These are phyloP conservation scores for Salvia splendens DNA, from an alignment of 257 asterid genomes.

Conservation along the genomic window DNA sequence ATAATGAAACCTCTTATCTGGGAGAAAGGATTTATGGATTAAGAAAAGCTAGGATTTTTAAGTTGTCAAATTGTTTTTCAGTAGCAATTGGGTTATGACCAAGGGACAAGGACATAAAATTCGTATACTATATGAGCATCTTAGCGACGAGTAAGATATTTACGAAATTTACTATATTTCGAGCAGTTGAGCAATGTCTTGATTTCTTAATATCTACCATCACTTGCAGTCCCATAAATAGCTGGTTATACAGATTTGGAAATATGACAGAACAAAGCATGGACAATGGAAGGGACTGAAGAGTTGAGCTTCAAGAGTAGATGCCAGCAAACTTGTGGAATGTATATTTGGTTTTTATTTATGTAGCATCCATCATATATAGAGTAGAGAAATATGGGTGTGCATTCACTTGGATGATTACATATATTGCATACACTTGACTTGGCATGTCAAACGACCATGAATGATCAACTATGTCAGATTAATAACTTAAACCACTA, in stretches of 20 bases:
- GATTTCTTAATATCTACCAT: not conserved
- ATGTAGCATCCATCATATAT: not conserved
- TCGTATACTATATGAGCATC: not conserved
- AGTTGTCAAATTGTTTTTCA: not conserved
- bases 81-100: too few species aligned
- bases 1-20: not conserved
- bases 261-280: not conserved
- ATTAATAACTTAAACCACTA: not conserved
- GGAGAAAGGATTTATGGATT: not conserved
- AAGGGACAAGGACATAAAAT: too few species aligned
- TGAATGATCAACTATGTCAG: constrained; percentile 8
- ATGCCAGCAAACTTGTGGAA: not conserved
- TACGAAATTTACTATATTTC: not conserved
- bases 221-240: not conserved
- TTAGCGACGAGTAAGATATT: not conserved
- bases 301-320: not conserved
- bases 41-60: not conserved
- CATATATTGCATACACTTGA: not conserved
- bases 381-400: not conserved
- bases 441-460: constrained; percentile 2
- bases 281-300: not conserved
- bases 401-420: constrained; percentile 2
- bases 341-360: not conserved
- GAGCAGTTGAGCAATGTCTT: not conserved
- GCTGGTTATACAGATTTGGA: not conserved